These are phyloP conservation scores for Chlorokybus atmophyticus DNA, from an alignment of 139 green algal species.

Conservation along the genomic window DNA sequence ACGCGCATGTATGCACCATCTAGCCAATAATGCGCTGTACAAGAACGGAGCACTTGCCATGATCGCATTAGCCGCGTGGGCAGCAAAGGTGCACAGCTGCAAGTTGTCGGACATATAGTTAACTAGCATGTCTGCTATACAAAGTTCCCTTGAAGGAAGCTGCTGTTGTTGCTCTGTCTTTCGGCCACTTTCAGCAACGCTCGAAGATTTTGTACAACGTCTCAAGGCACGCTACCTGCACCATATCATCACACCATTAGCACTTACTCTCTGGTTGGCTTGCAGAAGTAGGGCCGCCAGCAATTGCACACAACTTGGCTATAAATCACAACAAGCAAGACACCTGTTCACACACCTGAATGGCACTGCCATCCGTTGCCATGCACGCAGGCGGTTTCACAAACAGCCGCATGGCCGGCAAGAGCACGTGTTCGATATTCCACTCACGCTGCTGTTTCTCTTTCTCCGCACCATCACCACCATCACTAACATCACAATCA, in stretches of 20 bases:
- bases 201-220: conserved; percentile 84
- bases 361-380: conserved; percentile 14
- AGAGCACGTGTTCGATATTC: conserved; percentile 28
- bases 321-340: neutral
- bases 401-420: conserved; percentile 22
- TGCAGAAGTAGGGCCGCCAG: neutral
- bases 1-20: too few species aligned
- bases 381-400: conserved; percentile 19
- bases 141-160: too few species aligned
- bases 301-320: conserved; percentile 1
- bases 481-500: neutral
- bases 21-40: too few species aligned
- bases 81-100: too few species aligned
- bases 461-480: neutral
- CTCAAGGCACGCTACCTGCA: conserved; percentile 73
- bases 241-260: conserved; percentile 14
- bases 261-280: neutral
- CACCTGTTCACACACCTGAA: conserved; percentile 7
- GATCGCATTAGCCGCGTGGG: too few species aligned
- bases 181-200: conserved; percentile 71
- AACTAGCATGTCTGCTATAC: too few species aligned
- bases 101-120: too few species aligned
- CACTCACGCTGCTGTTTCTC: conserved; percentile 16
- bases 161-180: too few species aligned
- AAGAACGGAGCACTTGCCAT: too few species aligned